phyloP scores from a whole-genome alignment of 2,329 filamentous ascomycete species.

The Arthrobotrys megalospora region DNA sequence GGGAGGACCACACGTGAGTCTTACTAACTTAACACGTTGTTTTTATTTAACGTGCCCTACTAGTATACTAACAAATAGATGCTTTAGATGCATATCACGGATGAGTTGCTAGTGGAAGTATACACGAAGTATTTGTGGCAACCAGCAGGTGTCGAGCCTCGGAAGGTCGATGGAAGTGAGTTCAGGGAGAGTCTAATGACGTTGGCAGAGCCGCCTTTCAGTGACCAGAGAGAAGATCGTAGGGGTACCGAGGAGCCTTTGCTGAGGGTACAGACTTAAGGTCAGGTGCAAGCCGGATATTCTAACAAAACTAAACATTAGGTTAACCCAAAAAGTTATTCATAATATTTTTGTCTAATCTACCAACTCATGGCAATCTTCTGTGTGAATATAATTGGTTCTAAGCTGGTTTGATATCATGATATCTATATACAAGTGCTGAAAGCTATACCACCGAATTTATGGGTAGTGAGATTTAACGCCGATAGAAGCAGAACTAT shows the following conservation, averaged over 20 bases:
- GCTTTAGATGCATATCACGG: slow-evolving; percentile 55
- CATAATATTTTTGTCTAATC: no score
- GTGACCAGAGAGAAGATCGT: background rate
- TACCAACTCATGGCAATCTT: no score
- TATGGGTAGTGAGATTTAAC: no score
- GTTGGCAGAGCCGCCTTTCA: slow-evolving; percentile 14
- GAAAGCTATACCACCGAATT: no score
- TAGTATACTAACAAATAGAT: slow-evolving; percentile 18
- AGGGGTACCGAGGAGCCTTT: background rate
- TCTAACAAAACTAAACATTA: background rate
- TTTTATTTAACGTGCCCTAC: background rate
- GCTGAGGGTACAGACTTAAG: slow-evolving; percentile 32
- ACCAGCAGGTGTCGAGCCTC: slow-evolving; percentile 34
- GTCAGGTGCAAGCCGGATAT: background rate
- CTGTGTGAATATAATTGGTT: no score
- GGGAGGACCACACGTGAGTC: slow-evolving; percentile 83
- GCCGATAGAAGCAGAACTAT: no score
- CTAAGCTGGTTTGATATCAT: no score
- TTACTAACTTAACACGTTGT: background rate
- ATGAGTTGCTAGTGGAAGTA: slow-evolving; percentile 48
- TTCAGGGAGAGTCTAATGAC: slow-evolving; percentile 17
- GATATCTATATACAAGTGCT: no score
- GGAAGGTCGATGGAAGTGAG: slow-evolving; percentile 1
- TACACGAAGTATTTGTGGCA: slow-evolving; percentile 58
- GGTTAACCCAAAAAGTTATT: no score